Percentiles rank a stretch among this genome's conserved stretches.
Conservation (phyloP, 2,329 filamentous ascomycete genomes). For the Ophiosphaerella narmari region DNA sequence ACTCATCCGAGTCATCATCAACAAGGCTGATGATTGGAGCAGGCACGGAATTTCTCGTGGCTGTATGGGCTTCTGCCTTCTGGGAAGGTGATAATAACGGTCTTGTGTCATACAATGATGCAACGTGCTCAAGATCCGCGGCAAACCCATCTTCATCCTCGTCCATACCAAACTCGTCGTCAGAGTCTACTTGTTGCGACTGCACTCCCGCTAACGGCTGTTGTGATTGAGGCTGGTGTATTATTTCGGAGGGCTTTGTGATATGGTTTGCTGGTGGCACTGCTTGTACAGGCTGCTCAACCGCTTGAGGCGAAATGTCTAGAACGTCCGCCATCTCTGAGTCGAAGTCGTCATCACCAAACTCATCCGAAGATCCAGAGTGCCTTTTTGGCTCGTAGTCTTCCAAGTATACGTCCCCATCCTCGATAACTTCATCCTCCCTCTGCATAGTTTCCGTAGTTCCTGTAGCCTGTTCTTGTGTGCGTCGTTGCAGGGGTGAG, state of each 20-base stretch:
- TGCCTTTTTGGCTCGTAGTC: constrained; percentile 12
- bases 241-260: constrained; percentile 12
- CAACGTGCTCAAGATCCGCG: constrained; percentile 63
- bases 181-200: constrained; percentile 22
- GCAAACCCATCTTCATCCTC: constrained; percentile 57
- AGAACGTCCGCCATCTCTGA: constrained; percentile 41
- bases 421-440: constrained; percentile 5
- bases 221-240: constrained; percentile 2
- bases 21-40: constrained; percentile 29
- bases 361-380: constrained; percentile 41
- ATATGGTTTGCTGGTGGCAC: constrained; percentile 7
- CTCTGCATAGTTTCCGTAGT: constrained; percentile 11
- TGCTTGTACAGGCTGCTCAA: constrained; percentile 3
- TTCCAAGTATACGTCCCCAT: constrained; percentile 2
- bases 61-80: constrained; percentile 1
- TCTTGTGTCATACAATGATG: constrained; percentile 59
- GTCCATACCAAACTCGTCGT: constrained; percentile 53
- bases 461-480: constrained; percentile 16
- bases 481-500: constrained; percentile 39
- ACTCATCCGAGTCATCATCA: constrained; percentile 63
- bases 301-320: constrained; percentile 21
- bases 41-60: constrained; percentile 6
- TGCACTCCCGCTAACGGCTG: not conserved
- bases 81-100: constrained; percentile 21
- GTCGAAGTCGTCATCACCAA: constrained; percentile 43